Evolutionary conservation across 2,329 filamentous ascomycete species (phyloP).

Genomic region (Scedosporium boydii): DNA sequence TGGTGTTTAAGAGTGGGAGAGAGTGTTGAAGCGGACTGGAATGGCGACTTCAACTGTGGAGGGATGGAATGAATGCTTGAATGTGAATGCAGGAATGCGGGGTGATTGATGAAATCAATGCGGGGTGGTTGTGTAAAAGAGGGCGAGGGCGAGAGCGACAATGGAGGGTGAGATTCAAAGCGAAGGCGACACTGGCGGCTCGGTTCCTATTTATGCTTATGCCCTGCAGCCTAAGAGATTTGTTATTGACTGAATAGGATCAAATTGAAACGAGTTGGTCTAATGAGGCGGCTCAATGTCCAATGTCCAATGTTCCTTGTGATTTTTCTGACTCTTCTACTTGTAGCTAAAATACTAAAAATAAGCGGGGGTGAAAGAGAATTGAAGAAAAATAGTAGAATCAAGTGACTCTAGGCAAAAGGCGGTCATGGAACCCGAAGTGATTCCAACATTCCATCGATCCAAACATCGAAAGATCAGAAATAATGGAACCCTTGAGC

Average conservation of each 20-base stretch:
- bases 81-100: background rate
- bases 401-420: too few species aligned
- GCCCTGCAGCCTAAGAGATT: background rate
- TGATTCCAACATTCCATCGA: too few species aligned
- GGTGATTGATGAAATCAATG: background rate
- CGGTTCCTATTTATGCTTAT: background rate
- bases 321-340: background rate
- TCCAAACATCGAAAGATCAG: too few species aligned
- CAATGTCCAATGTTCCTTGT: too few species aligned
- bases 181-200: background rate
- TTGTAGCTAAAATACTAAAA: background rate
- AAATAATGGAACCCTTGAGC: too few species aligned
- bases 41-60: background rate
- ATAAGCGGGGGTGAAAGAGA: background rate
- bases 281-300: too few species aligned
- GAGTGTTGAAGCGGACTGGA: background rate
- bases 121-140: background rate
- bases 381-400: too few species aligned
- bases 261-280: too few species aligned
- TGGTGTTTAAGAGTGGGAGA: background rate
- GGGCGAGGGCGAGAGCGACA: background rate
- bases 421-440: too few species aligned
- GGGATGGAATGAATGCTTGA: too few species aligned
- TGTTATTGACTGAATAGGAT: too few species aligned
- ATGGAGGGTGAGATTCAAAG: background rate